Percentiles rank a stretch among this genome's conserved stretches.
These are phyloP conservation scores for Kodamaea neixiangensis DNA, from an alignment of 805 yeast genomes.

Conservation along the genomic window DNA sequence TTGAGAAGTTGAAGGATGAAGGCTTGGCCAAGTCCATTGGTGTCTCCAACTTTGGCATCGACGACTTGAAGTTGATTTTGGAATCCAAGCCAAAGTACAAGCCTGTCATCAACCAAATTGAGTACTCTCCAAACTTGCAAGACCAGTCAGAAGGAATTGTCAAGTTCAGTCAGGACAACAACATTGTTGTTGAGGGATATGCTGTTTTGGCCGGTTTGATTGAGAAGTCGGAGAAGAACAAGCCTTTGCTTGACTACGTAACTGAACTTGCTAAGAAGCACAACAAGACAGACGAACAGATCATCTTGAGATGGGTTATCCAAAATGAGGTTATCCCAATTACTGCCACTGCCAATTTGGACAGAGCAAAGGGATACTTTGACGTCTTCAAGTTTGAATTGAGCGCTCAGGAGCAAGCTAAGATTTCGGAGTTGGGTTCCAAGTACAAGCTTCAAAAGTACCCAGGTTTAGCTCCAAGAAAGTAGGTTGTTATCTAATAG, in stretches of 20 bases:
- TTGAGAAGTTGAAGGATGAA: slow-evolving; percentile 63
- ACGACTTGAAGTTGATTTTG: slow-evolving; percentile 46
- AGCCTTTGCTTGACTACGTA: slow-evolving; percentile 20
- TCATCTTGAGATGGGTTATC: slow-evolving; percentile 47
- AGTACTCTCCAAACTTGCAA: slow-evolving; percentile 32
- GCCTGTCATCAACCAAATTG: slow-evolving; percentile 35
- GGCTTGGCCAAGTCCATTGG: slow-evolving; percentile 71
- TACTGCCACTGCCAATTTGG: slow-evolving; percentile 27
- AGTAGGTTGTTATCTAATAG: too few species aligned
- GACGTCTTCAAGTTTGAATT: slow-evolving; percentile 26
- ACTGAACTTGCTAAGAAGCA: slow-evolving; percentile 34
- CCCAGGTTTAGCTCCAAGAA: too few species aligned
- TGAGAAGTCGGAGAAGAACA: background rate
- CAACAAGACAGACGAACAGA: slow-evolving; percentile 37
- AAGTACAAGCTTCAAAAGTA: too few species aligned
- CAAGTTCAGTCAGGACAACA: slow-evolving; percentile 25
- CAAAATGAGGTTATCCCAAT: slow-evolving; percentile 43
- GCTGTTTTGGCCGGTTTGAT: slow-evolving; percentile 28
- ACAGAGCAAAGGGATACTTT: slow-evolving; percentile 40
- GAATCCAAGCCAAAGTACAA: slow-evolving; percentile 24
- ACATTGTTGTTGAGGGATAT: slow-evolving; percentile 28
- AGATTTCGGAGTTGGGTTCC: slow-evolving; percentile 19
- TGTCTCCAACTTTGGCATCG: slow-evolving; percentile 58
- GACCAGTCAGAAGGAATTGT: slow-evolving; percentile 36
- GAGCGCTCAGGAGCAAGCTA: slow-evolving; percentile 18